Base-by-base conservation (phyloP, 2,329 filamentous ascomycete species). In the Didymellaceae sp. region DNA sequence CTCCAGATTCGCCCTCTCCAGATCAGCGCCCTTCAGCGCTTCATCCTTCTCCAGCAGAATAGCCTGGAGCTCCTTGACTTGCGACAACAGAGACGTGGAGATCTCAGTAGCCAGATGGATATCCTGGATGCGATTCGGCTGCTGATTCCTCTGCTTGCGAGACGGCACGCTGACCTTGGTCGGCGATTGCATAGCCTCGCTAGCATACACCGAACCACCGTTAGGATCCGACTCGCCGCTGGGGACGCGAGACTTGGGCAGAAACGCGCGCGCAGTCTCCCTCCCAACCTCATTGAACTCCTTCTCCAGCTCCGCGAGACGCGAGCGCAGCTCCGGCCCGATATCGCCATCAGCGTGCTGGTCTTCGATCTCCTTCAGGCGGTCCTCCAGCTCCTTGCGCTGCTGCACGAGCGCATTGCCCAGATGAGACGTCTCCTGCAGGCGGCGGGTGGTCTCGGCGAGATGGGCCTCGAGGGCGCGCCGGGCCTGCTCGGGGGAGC, bases 21-120 rank as follows among this genome's bases (percentile, higher is more conserved):
- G 73, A 61, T 88, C 88, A 55, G 86, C 80, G 14, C 86, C 82
- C 71, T 89, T 92, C 59, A 97, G 78, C 37, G 90, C 82, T 43
- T 96, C 92, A 57, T 99, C 94, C 60, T 91, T 89, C 75, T 97
- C 91, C 0, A 87, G 83, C 9, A 99, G 81, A 13, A 96, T 80
- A 2, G 86, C 82, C 73, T 99, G 94, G 45, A 99, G 77, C 68
- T 94, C 91, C 55, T 94, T 88, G 41, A 99, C 89, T 75, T 97
- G 94, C n/a, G 89, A 86, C 42, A 99, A 87, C 42, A 99, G 80
- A 2, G 91, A 96, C 5, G 91, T 96, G 68, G 91, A 97, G 65
- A 99, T 97, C 70, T 99, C 93, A 41, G 94, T 92, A n/a, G 93
- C 94, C 68, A 99, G 96, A 64, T 97, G 91, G 68, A 99, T 96